Evolutionary conservation across 2,329 filamentous ascomycete genomes (phyloP).

Genomic region (Zopfia rhizophila): DNA sequence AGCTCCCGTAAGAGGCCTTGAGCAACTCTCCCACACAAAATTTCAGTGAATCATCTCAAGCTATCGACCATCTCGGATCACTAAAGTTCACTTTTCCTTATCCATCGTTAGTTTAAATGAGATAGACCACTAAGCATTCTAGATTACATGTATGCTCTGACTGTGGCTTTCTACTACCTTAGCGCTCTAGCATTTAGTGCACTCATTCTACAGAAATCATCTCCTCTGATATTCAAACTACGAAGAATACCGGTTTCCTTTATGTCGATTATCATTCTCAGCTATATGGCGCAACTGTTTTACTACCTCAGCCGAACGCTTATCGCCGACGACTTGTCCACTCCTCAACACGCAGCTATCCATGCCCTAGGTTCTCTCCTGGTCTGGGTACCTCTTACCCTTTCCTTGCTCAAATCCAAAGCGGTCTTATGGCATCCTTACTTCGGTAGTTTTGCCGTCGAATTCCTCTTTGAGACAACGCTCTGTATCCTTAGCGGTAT

Average conservation of each 20-base stretch:
- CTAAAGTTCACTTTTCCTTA: too few relatives aligned
- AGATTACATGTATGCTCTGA: conserved; percentile 46
- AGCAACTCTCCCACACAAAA: too few relatives aligned
- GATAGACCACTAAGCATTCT: too few relatives aligned
- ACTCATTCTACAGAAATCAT: conserved; percentile 44
- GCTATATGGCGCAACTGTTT: conserved; percentile 43
- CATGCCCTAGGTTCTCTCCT: conserved; percentile 48
- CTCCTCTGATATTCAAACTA: conserved; percentile 31
- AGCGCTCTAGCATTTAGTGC: conserved; percentile 38
- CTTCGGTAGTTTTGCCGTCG: conserved; percentile 44
- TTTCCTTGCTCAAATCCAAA: conserved; percentile 34
- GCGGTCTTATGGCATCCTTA: conserved; percentile 45
- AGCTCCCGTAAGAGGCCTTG: too few relatives aligned
- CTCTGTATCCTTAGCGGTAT: conserved; percentile 37
- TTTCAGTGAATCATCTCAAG: too few relatives aligned
- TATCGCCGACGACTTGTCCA: conserved; percentile 42
- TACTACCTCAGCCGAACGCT: conserved; percentile 46
- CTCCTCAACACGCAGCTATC: conserved; percentile 46
- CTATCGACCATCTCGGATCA: too few relatives aligned
- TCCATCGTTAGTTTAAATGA: too few relatives aligned
- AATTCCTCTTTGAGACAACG: conserved; percentile 44
- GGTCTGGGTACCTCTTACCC: conserved; percentile 41
- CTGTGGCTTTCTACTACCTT: conserved; percentile 43
- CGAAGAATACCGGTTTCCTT: conserved; percentile 32
- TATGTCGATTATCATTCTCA: conserved; percentile 26